Evolutionary conservation across 352 stramenopile species (phyloP), one percentile per base, ranked within the genome.

Genomic region (Phytopythium ostracodes): DNA sequence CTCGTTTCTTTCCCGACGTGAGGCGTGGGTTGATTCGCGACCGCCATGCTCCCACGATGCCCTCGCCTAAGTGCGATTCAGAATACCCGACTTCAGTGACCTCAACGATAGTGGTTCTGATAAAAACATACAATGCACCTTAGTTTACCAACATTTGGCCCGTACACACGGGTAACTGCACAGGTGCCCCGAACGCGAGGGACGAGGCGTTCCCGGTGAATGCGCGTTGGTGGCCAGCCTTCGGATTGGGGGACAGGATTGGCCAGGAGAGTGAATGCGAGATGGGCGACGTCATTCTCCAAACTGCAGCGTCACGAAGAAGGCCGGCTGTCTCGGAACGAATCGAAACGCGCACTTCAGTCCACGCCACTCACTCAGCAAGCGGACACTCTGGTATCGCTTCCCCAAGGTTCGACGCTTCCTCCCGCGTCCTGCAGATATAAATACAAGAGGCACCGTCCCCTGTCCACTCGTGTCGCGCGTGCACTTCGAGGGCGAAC

Each of bases 1-100:
- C 47, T 56, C 50, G 50, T 56, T 56, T 56, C 27, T 56, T 33
- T 36, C 29, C 25, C 50, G 25, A 25, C 27, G n/a, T 44, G 18
- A 14, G 20, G 18, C 17, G 33, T 14, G 33, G 33, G 33, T 52
- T 52, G 40, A 44, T n/a, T 11, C 14, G 38, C 5, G 38, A 10
- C 11, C 8, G 14, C 6, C 38, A 20, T 24, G 6, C 33, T 36
- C 33, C 9, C 51, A 43, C 31, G 31, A 4, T 14, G 4, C 18
- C 1, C 29, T 42, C 29, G 29, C 2, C 31, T 29, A 57, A 57
- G 51, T 57, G 18, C 29, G 51, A 57, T 57, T 4, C 1, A 25
- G 20, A 56, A 18, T 27, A 42, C 50, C 50, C n/a, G 50, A 11
- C 0, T 25, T 36, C 40, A 24, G 2, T 6, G 17, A 25, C 49